These are phyloP conservation scores for Aspergillus quadricinctus DNA, from an alignment of 2,329 filamentous ascomycete species.

Conservation along the genomic window DNA sequence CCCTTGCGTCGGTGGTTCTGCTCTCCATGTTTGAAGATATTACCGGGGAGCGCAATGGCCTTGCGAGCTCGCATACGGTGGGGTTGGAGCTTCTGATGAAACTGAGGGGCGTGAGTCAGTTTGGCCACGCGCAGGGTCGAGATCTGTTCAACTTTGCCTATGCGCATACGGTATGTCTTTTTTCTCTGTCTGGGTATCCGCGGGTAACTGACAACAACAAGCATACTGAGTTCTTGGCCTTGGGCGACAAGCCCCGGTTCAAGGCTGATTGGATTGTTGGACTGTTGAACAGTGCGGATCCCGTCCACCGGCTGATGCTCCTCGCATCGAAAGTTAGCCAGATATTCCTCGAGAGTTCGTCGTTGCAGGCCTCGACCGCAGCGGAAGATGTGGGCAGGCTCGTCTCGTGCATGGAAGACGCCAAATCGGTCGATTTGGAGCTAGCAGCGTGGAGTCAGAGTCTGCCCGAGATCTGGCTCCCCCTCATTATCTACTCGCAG, in stretches of 20 bases:
- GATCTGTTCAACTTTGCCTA: conserved; percentile 36
- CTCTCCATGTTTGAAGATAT: conserved; percentile 38
- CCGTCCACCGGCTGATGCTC: conserved; percentile 28
- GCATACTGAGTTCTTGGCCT: conserved; percentile 32
- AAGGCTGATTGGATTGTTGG: conserved; percentile 26
- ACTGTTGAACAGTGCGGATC: conserved; percentile 25
- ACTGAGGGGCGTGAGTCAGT: conserved; percentile 27
- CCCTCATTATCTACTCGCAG: conserved; percentile 26
- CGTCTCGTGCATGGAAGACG: conserved; percentile 20
- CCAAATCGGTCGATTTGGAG: conserved; percentile 24
- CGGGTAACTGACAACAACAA: conserved; percentile 1
- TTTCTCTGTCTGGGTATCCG: not conserved
- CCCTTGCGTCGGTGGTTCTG: conserved; percentile 34
- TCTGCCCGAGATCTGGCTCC: conserved; percentile 31
- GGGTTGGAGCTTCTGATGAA: conserved; percentile 34
- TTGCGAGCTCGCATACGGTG: conserved; percentile 33
- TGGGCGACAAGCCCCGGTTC: conserved; percentile 29
- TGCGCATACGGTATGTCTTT: conserved; percentile 28
- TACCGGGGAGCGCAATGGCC: conserved; percentile 31
- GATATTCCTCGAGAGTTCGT: conserved; percentile 21
- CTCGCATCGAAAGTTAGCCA: conserved; percentile 28
- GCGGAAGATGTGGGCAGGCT: conserved; percentile 15
- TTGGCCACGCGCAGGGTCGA: conserved; percentile 27
- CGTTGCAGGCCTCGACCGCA: conserved; percentile 14
- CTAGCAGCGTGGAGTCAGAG: conserved; percentile 27